phyloP scores from a whole-genome alignment of 768 basidiomycete genomes.

The Multifurca ochricompacta region DNA sequence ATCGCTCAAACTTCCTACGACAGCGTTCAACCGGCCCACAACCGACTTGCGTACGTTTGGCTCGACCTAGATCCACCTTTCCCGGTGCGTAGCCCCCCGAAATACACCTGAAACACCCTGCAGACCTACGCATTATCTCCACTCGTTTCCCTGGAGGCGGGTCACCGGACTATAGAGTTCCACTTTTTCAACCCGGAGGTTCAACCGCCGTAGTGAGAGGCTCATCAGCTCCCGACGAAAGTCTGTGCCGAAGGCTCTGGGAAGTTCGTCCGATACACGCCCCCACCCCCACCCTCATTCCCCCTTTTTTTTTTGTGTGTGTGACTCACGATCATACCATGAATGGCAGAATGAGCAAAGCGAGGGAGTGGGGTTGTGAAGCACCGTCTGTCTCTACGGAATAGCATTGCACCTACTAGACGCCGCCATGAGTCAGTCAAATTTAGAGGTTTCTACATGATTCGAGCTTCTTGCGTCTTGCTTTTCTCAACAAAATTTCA shows the following conservation, averaged over 20 bases:
- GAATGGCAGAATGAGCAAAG: neutral
- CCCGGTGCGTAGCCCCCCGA: neutral
- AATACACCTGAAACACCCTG: neutral
- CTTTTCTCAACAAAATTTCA: too few relatives aligned
- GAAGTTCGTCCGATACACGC: neutral
- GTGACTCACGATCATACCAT: neutral
- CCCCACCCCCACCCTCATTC: too few relatives aligned
- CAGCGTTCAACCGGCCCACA: too few relatives aligned
- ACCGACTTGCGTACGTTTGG: too few relatives aligned
- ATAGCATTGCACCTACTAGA: neutral
- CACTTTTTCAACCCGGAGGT: neutral
- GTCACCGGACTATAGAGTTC: neutral
- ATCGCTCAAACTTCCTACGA: too few relatives aligned
- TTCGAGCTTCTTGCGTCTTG: too few relatives aligned
- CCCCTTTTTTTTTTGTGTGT: too few relatives aligned
- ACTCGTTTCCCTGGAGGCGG: neutral
- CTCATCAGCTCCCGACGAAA: neutral
- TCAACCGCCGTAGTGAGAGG: neutral
- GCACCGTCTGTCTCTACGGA: neutral
- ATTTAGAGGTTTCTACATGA: too few relatives aligned
- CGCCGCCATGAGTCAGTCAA: neutral
- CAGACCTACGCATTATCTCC: neutral
- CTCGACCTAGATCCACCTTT: neutral
- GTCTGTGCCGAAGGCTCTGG: too few relatives aligned
- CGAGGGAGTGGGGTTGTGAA: neutral